Base-by-base conservation (phyloP, 2,329 filamentous ascomycete genomes). In the Colletotrichum lupini region DNA sequence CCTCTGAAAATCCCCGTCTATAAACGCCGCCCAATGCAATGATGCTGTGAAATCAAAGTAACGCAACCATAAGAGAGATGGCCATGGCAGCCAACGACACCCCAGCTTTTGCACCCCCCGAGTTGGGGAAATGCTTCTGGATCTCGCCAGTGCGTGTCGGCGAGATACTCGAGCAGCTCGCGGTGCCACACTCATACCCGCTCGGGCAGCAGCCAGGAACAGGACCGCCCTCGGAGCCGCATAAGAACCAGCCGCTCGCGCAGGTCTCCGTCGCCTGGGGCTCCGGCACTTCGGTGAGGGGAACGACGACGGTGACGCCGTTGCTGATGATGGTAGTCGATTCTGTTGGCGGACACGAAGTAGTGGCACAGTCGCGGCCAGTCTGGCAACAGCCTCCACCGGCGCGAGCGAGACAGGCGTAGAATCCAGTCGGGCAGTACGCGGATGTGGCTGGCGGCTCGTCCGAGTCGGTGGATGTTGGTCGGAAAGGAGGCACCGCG, bases 311-410 rank as follows among this genome's bases (percentile, higher is more conserved):
- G 0, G 95, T 97, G 2, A 90, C 86, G 7, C 92, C 93, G 74
- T 91, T 87, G 1, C 87, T 89, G 2, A 95, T 83, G 2, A 95
- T 90, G 1, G 92, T 93, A 0, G 91, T 93, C 2, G 82, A 81
- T 0, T 87, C 78, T 0, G 87, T 84, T 0, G 90, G 83, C 0
- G 94, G 93, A 78, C 96, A 98, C 7, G 92, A 94, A 0, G 93
- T 94, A 0, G 92, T 93, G 73, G 93, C 90, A 83, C 96, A 98
- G 83, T 97, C 90, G 24, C 95, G 91, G 2, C 95, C 95, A 0
- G 94, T 95, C 70, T 93, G 93, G 83, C 96, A 98, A 85, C 96
- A 98, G 2, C 89, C 89, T 24, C 95, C 95, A 16, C 94, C 95
- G 72, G 95, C 94, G 73, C 92, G 91, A 2, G 96, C 96, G 2